Base-by-base conservation (phyloP, 1,139 yeast species). In the Yamadazyma taylorii region DNA sequence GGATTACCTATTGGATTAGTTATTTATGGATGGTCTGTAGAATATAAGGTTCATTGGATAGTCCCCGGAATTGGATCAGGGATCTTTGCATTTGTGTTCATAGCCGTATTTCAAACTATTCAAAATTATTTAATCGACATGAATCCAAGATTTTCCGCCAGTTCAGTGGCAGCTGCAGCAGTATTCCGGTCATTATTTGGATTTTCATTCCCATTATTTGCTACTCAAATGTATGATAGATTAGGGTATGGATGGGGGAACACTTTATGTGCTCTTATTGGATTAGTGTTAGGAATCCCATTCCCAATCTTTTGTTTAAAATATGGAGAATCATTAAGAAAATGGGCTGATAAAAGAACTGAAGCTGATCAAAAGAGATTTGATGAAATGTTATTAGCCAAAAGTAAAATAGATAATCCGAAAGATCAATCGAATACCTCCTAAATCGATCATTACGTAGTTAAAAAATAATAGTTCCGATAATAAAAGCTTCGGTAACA, bases 181-280 rank as follows among this genome's bases (percentile, higher is more conserved):
- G 75, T 79, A 32, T 78, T 78, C 53, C 57, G 87, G 42, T 77
- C 83, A 6, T 55, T 66, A 33, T 68, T 79, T 50, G 85, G 84
- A 1, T 78, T 78, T 48, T 68, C 72, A 13, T 77, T 79, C 56
- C 80, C 79, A 16, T 52, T 74, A 30, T 74, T 73, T 49, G 75
- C 75, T 3, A 55, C 59, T 12, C 55, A 60, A 14, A 69, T 74
- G 77, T 74, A 71, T 46, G 59, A 47, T 17, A 55, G 41, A 17
- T 51, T 74, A 22, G 76, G 79, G 21, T 79, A 78, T 46, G 87
- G 85, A 5, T 80, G 86, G 86, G 83, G 84, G 13, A 78, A 78
- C 47, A 75, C 85, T 0, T 53, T 81, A 50, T 76, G 80, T 53
- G 86, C 76, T 0, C 61, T 79, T 25, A 58, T 79, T 33, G 80